Percentiles rank a stretch among this genome's conserved stretches.
These are phyloP conservation scores for Mucor sp. DNA, from an alignment of 371 early-diverging fungal genomes.

Conservation along the genomic window DNA sequence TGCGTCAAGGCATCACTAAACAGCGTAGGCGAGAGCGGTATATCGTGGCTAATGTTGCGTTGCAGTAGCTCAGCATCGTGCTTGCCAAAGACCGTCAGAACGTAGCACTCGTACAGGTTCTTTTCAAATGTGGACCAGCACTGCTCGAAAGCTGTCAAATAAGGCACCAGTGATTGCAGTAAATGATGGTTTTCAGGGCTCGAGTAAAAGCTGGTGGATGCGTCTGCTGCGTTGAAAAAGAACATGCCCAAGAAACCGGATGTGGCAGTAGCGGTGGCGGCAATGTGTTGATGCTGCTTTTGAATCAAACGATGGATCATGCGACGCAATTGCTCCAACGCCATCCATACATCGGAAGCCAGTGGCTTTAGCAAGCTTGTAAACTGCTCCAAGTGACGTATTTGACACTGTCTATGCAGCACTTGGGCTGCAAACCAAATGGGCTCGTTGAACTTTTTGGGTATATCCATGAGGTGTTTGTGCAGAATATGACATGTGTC, in stretches of 20 bases:
- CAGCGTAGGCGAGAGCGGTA: neutral
- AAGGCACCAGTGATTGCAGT: neutral
- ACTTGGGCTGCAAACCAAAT: conserved; percentile 36
- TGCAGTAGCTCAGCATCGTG: neutral
- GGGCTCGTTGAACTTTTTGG: conserved; percentile 25
- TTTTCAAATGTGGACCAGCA: conserved; percentile 29
- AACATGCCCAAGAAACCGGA: neutral
- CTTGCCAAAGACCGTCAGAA: conserved; percentile 24
- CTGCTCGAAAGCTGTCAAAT: neutral
- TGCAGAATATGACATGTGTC: conserved; percentile 28
- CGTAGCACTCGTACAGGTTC: conserved; percentile 25
- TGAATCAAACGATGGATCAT: neutral
- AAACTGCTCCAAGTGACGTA: conserved; percentile 23
- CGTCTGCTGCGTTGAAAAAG: neutral
- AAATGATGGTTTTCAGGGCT: neutral
- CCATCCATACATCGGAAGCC: conserved; percentile 6
- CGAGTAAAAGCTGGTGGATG: neutral
- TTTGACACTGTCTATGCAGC: conserved; percentile 14
- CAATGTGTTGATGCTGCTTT: neutral
- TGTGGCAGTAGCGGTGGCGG: neutral
- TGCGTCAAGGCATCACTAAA: conserved; percentile 31
- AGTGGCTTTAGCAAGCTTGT: conserved; percentile 1
- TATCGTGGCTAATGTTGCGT: neutral
- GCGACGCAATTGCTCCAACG: conserved; percentile 1
- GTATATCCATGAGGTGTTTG: conserved; percentile 7